Percentiles rank a stretch among this genome's conserved stretches.
Conservation (phyloP, 805 yeast species). For the Diddensiella caesifluorescens region DNA sequence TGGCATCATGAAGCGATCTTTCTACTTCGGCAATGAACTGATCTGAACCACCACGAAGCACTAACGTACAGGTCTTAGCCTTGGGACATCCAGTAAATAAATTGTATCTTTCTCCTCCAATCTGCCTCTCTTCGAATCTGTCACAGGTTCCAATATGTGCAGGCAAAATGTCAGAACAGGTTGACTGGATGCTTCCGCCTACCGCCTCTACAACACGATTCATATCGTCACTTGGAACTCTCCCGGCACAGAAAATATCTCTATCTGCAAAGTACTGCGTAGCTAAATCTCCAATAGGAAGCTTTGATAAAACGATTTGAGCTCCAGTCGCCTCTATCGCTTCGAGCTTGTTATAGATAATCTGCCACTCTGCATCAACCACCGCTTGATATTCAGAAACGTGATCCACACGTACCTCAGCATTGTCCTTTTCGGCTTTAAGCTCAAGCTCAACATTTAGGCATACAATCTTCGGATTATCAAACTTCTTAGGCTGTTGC, state of each 20-base stretch:
- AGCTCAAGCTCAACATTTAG: slow-evolving; percentile 91
- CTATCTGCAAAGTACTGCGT: slow-evolving; percentile 97
- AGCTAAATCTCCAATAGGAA: slow-evolving; percentile 98
- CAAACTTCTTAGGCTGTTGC: slow-evolving; percentile 89
- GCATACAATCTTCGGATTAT: slow-evolving; percentile 73
- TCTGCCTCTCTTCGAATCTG: slow-evolving; percentile 84
- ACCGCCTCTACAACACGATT: slow-evolving; percentile 89
- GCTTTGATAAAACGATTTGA: slow-evolving; percentile 82
- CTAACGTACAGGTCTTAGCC: slow-evolving; percentile 88
- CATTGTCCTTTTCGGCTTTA: slow-evolving; percentile 97
- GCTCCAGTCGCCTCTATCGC: slow-evolving; percentile 83
- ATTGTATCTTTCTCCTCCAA: slow-evolving; percentile 94
- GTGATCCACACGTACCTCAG: slow-evolving; percentile 93
- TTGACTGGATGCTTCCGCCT: slow-evolving; percentile 82
- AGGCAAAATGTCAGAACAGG: slow-evolving; percentile 54
- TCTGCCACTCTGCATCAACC: slow-evolving; percentile 99
- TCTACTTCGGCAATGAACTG: slow-evolving; percentile 98
- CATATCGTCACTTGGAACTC: slow-evolving; percentile 86
- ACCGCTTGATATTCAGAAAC: slow-evolving; percentile 92
- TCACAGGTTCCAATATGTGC: slow-evolving; percentile 82
- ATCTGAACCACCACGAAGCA: slow-evolving; percentile 96
- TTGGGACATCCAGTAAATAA: slow-evolving; percentile 87
- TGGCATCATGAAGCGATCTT: slow-evolving; percentile 95
- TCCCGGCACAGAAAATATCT: slow-evolving; percentile 93
- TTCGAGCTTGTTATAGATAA: slow-evolving; percentile 79